Conservation (phyloP, 1,284 basidiomycete species). For the Sporisorium exsertum region DNA sequence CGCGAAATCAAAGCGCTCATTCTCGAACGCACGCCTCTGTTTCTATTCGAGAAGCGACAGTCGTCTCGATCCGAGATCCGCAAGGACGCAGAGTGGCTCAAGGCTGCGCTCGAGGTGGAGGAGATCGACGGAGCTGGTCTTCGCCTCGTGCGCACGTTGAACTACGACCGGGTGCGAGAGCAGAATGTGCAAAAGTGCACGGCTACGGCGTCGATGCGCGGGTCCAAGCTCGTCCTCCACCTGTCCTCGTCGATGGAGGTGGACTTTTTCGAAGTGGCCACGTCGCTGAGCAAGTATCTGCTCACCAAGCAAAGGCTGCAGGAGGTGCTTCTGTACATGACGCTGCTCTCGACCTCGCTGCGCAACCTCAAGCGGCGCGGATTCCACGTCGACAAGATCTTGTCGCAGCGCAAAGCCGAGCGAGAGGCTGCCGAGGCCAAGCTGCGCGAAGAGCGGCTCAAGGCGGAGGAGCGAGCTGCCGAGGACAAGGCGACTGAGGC, state of each 20-base stretch:
- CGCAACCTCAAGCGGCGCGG: slow-evolving; percentile 85
- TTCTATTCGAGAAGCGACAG: slow-evolving; percentile 88
- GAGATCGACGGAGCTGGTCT: slow-evolving; percentile 64
- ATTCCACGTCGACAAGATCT: slow-evolving; percentile 83
- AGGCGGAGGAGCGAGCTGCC: slow-evolving; percentile 60
- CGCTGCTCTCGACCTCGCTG: slow-evolving; percentile 89
- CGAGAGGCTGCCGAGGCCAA: slow-evolving; percentile 74
- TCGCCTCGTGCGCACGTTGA: slow-evolving; percentile 58
- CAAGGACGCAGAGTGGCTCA: slow-evolving; percentile 79
- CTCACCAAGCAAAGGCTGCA: slow-evolving; percentile 63
- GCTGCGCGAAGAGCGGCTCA: slow-evolving; percentile 59
- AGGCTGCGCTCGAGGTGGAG: slow-evolving; percentile 74
- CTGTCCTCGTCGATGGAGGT: slow-evolving; percentile 79
- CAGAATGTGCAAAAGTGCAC: slow-evolving; percentile 64
- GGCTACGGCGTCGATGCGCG: slow-evolving; percentile 53
- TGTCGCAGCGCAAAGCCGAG: slow-evolving; percentile 84
- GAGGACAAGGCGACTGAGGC: slow-evolving; percentile 38
- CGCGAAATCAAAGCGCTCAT: slow-evolving; percentile 71
- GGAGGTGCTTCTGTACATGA: slow-evolving; percentile 81
- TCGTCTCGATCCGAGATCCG: slow-evolving; percentile 75
- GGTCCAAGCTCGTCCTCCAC: slow-evolving; percentile 79
- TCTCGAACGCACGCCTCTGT: slow-evolving; percentile 88
- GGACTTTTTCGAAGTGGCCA: slow-evolving; percentile 85
- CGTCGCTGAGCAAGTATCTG: slow-evolving; percentile 61
- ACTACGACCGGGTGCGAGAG: slow-evolving; percentile 48